Evolutionary conservation across 257 asterid species (phyloP), one percentile per base, ranked within the genome.

Genomic region (Striga asiatica): DNA sequence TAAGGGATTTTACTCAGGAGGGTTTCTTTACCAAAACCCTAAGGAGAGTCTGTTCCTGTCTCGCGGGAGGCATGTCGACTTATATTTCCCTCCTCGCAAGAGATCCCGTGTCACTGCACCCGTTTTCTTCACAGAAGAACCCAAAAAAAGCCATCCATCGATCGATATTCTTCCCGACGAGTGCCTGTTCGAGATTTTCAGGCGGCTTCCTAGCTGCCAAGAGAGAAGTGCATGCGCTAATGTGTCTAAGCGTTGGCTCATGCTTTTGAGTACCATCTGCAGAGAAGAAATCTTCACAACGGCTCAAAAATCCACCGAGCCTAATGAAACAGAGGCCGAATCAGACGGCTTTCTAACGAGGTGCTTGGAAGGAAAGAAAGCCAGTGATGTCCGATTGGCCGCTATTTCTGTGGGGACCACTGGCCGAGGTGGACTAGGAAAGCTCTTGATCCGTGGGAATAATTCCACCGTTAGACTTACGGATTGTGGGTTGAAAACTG

Each of bases 111-210:
- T 84, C 71, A 58, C 56, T 23, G 83, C 83, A 19, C 81, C 95
- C 0, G 76, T 73, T 52, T 46, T 82, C 46, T 55, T 76, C 68
- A 57, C 69, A n/a, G 41, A 10, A 29, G 65, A 74, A 58, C 56
- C 65, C 8, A 79, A 72, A 38, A 77, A 73, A 68, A 72, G 56
- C 71, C 66, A 53, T 59, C 70, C 81, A 23, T 82, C 95, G 10
- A 88, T 88, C 60, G 95, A 88, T 48, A 81, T 73, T 73, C 91
- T 88, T 53, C 95, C 95, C 7, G 95, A 84, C 57, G 97, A 82
- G 79, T 88, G 94, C 75, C 95, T 88, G 63, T 88, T 84, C 35
- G 97, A 88, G 88, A 62, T 84, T 56, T 62, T 84, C 78, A 68
- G 97, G 55, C 91, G 86, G 14, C 73, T 88, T 43, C 57, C 79